Percentiles rank a stretch among this genome's conserved stretches.
Evolutionary conservation across 169 alveolate species (phyloP).

Genomic region (Fabrea salina): DNA sequence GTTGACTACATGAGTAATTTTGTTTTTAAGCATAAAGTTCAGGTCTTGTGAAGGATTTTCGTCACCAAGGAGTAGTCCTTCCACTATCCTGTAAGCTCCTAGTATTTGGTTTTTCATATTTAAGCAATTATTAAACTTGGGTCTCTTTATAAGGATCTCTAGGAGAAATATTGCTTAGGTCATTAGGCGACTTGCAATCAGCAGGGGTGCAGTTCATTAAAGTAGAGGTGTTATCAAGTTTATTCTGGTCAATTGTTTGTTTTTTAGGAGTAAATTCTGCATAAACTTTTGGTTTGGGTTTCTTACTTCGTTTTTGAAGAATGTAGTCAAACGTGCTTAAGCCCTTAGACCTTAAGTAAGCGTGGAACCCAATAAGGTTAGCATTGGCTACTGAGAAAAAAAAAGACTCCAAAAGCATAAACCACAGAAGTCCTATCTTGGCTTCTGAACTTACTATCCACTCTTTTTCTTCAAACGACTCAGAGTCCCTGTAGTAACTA

Average conservation of each 20-base stretch:
- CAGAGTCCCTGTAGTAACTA: not conserved
- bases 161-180: too few species aligned
- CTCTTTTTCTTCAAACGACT: not conserved
- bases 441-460: not conserved
- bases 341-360: conserved; percentile 7
- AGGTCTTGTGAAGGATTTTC: conserved; percentile 49
- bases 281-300: too few species aligned
- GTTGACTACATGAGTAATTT: conserved; percentile 71
- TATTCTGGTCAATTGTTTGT: too few species aligned
- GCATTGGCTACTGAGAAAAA: not conserved
- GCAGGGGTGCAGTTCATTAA: too few species aligned
- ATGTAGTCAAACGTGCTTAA: conserved; percentile 30
- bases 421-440: not conserved
- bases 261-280: too few species aligned
- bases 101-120: too few species aligned
- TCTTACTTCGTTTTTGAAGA: not conserved
- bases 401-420: not conserved
- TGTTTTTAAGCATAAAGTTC: conserved; percentile 56
- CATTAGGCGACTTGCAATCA: too few species aligned
- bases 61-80: too few species aligned
- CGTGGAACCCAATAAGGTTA: not conserved
- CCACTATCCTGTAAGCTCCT: too few species aligned
- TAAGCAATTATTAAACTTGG: too few species aligned
- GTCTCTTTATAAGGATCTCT: too few species aligned
- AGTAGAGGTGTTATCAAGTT: too few species aligned